phyloP scores from a whole-genome alignment of 805 yeast species.

The Spathaspora boniae region DNA sequence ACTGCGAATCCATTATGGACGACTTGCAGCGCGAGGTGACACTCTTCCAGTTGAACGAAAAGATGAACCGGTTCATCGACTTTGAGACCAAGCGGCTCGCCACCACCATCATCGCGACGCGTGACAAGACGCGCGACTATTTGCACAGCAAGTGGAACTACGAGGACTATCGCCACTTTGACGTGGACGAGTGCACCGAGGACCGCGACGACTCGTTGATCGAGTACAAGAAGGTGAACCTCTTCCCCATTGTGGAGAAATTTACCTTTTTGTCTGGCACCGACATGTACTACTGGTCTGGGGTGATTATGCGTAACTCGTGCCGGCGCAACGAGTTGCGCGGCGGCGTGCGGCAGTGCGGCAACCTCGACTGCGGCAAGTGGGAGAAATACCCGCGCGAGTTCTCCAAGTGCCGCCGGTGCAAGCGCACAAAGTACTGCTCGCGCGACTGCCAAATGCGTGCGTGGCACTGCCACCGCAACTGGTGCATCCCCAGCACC shows the following conservation, averaged over 20 bases:
- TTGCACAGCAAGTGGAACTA: constrained; percentile 37
- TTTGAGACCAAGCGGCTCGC: constrained; percentile 31
- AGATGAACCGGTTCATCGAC: constrained; percentile 27
- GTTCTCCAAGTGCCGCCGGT: constrained; percentile 91
- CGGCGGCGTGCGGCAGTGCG: constrained; percentile 93
- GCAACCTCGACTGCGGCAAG: constrained; percentile 85
- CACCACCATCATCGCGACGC: constrained; percentile 29
- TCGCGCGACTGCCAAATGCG: constrained; percentile 85
- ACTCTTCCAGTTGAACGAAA: constrained; percentile 29
- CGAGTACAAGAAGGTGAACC: constrained; percentile 53
- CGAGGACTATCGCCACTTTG: constrained; percentile 37
- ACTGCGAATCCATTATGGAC: constrained; percentile 31
- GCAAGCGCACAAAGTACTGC: constrained; percentile 94
- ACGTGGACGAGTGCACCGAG: constrained; percentile 31
- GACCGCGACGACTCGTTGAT: constrained; percentile 41
- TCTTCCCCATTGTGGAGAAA: constrained; percentile 89
- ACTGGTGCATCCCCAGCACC: constrained; percentile 74
- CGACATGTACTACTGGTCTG: constrained; percentile 94
- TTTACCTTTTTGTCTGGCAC: constrained; percentile 71
- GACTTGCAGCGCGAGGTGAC: constrained; percentile 34
- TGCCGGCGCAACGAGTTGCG: constrained; percentile 84
- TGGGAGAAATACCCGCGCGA: constrained; percentile 92
- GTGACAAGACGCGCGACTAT: constrained; percentile 28
- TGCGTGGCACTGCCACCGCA: constrained; percentile 91
- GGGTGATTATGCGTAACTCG: constrained; percentile 95